These are phyloP conservation scores for Maudiozyma saulgeensis DNA, from an alignment of 805 yeast species.

Conservation along the genomic window DNA sequence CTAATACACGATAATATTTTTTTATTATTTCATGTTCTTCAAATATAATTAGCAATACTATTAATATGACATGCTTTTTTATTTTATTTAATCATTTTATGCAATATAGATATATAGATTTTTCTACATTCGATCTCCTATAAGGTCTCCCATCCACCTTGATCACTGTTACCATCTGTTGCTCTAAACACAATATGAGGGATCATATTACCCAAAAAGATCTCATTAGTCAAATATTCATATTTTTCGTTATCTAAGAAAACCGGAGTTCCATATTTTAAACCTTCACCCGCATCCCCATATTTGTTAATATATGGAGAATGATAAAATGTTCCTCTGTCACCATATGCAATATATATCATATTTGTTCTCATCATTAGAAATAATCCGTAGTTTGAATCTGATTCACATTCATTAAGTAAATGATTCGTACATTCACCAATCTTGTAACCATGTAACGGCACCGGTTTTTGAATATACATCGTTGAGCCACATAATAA, in stretches of 20 bases:
- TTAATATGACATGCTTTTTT: no score
- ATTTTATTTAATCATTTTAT: background rate
- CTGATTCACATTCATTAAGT: slow-evolving; percentile 42
- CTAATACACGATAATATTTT: background rate
- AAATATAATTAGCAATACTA: no score
- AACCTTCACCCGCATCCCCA: slow-evolving; percentile 74
- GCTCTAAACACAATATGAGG: slow-evolving; percentile 70
- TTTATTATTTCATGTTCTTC: background rate
- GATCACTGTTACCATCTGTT: slow-evolving; percentile 68
- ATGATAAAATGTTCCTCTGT: slow-evolving; percentile 67
- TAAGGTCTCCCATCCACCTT: slow-evolving; percentile 87
- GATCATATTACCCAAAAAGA: slow-evolving; percentile 74
- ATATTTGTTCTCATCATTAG: slow-evolving; percentile 23
- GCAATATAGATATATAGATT: background rate
- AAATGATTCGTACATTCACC: slow-evolving; percentile 81
- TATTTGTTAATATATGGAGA: slow-evolving; percentile 81
- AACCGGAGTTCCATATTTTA: slow-evolving; percentile 63
- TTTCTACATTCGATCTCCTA: slow-evolving; percentile 3
- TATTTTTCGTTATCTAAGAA: slow-evolving; percentile 54
- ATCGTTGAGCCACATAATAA: slow-evolving; percentile 67
- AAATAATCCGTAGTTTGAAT: slow-evolving; percentile 19
- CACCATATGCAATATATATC: slow-evolving; percentile 46
- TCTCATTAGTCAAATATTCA: slow-evolving; percentile 49
- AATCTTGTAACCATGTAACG: slow-evolving; percentile 35
- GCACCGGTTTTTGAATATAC: slow-evolving; percentile 52